Evolutionary conservation across 2,329 filamentous ascomycete genomes (phyloP), one percentile per base, ranked within the genome.

Genomic region (Xylogone sp.): DNA sequence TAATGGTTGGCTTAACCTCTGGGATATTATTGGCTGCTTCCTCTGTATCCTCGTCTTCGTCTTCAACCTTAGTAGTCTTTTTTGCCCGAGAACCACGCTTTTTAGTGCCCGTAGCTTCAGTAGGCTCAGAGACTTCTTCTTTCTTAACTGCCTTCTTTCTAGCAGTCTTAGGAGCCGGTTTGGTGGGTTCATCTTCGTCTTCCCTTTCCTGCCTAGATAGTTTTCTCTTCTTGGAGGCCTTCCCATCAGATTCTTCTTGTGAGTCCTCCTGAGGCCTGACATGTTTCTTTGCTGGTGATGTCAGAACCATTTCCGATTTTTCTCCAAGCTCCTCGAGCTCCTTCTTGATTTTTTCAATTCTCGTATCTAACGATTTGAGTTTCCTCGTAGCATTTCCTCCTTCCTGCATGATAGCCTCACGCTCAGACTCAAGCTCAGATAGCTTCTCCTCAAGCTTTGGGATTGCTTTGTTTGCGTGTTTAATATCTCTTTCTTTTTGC

Each of bases 221-320:
- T 18, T 39, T 39, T 39, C 5, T 39, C 34, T 39, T 39, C n/a
- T 39, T 39, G 34, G 34, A 39, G 27, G 27, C 7, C 34, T 39
- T 39, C 6, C n/a, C n/a, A 4, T 16, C 13, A 39, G 34, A 9
- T 39, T 18, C 12, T 4, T 39, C 34, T 39, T 39, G 8, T 39
- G 34, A 16, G 4, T 39, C 34, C n/a, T 39, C 34, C n/a, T 7
- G 8, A 39, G 34, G 34, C n/a, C 34, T 39, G 13, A 18, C n/a
- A 39, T 39, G 34, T 18, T 39, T 39, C n/a, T 39, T 39, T 16
- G 13, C 34, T 13, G 34, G 34, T 9, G 34, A 39, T 16, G 10
- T 4, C 12, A 7, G 10, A 16, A 16, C 6, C n/a, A 18, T 39
- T 39, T 39, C 34, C 6, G 34, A 96, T 92, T 21, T 39, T 39